These are phyloP conservation scores for Helotiales sp. DNA, from an alignment of 2,329 filamentous ascomycete genomes.

Conservation along the genomic window DNA sequence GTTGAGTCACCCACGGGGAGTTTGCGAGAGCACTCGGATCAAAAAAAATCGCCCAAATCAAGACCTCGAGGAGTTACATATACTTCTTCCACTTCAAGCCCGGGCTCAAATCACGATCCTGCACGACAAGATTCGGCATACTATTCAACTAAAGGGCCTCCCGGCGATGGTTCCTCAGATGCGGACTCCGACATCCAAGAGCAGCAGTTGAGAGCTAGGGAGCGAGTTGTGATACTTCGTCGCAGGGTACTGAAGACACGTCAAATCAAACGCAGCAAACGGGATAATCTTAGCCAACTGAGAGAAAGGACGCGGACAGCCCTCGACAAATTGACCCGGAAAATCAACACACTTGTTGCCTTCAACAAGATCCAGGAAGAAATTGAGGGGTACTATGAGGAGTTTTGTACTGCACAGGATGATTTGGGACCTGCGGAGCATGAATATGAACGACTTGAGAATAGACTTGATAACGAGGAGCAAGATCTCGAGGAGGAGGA, in stretches of 20 bases:
- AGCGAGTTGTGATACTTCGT: conserved; percentile 30
- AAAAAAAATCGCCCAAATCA: conserved; percentile 1
- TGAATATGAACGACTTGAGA: conserved; percentile 28
- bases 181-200: conserved; percentile 23
- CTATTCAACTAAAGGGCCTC: conserved; percentile 21
- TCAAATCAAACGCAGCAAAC: conserved; percentile 14
- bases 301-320: conserved; percentile 24
- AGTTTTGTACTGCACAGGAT: conserved; percentile 28
- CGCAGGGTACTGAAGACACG: conserved; percentile 29
- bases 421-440: conserved; percentile 30
- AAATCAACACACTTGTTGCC: conserved; percentile 25
- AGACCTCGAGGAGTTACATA: conserved; percentile 9
- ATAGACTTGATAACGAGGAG: conserved; percentile 28
- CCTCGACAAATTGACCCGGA: conserved; percentile 27
- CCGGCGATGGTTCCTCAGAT: conserved; percentile 10
- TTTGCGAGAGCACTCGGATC: conserved; percentile 2
- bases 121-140: conserved; percentile 34
- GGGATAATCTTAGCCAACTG: conserved; percentile 22
- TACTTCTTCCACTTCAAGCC: conserved; percentile 4
- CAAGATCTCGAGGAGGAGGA: conserved; percentile 34
- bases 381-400: conserved; percentile 27
- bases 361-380: conserved; percentile 22
- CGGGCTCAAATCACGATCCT: neutral
- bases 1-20: conserved; percentile 15
- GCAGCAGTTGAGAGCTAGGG: conserved; percentile 29